Evolutionary conservation across 164 flowering plant species (phyloP), one percentile per base, ranked within the genome.

Genomic region (Hamamelis virginiana): DNA sequence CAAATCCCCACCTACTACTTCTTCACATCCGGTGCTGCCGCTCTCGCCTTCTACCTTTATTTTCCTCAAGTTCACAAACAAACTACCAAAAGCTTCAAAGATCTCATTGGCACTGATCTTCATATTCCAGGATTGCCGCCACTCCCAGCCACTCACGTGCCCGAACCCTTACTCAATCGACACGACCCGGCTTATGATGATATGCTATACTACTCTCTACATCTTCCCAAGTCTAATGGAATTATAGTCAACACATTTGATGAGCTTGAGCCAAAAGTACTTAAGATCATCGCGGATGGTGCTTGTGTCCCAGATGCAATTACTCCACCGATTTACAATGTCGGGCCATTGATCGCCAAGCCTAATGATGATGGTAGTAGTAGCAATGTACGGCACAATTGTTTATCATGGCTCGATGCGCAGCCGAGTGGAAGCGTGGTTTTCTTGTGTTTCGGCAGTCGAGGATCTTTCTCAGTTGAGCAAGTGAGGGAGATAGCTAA

Each of bases 81-180:
- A 18, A 28, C 60, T 23, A 26, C 65, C 11, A 33, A 65, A 15
- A 68, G 66, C 69, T 60, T 73, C 22, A 71, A 52, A 19, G 76
- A 78, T 8, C 28, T 59, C 26, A 28, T 68, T 15, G 19, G 43
- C 44, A 13, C 33, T 12, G 22, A 75, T 25, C 56, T 72, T 23
- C 43, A 77, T 18, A 19, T 86, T 62, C 90, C 90, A 0, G 86
- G 88, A 1, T 12, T 80, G 21, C 85, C 89, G 0, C 76, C 82
- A 0, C 19, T 86, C 1, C 80, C 69, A 0, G 23, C 83, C 0
- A 46, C 72, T 0, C 69, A 78, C 63, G 48, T 80, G 82, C 62
- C 84, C 0, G 59, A 38, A n/a, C 80, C 80, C 0, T 0, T 78
- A 12, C 76, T 65, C 0, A 80, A 78, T 8, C 75, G 86, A 5